Evolutionary conservation across 2,329 filamentous ascomycete species (phyloP).

Genomic region (Colletotrichum aenigma): DNA sequence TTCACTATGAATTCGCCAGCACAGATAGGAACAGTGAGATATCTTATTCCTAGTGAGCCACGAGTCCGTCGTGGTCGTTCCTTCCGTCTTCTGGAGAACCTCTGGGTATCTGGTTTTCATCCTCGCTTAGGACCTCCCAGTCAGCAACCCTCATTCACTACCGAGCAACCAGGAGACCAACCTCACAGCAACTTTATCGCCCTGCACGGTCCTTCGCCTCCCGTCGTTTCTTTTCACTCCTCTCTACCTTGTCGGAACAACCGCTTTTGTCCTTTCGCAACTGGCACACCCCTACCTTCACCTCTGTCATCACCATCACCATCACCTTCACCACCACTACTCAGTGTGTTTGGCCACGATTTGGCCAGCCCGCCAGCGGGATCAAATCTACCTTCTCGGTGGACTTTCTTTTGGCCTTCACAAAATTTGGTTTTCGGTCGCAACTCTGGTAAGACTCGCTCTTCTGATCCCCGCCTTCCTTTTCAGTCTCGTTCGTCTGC

Average conservation of each 20-base stretch:
- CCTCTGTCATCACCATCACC: neutral
- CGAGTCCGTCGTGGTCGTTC: neutral
- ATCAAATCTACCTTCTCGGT: neutral
- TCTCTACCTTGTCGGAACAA: neutral
- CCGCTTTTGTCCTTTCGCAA: neutral
- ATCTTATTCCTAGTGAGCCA: neutral
- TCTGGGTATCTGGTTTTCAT: neutral
- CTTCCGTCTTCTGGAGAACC: neutral
- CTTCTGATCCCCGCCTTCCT: neutral
- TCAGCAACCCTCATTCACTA: neutral
- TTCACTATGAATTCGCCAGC: neutral
- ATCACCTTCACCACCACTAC: neutral
- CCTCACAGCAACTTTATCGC: neutral
- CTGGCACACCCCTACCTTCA: neutral
- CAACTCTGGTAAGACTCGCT: neutral
- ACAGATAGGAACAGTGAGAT: neutral
- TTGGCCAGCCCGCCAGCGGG: neutral
- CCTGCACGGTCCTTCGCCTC: neutral
- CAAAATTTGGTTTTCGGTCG: neutral
- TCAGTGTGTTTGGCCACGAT: neutral
- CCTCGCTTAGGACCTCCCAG: neutral
- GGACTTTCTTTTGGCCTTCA: neutral
- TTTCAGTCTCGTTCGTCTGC: neutral
- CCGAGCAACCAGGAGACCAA: neutral
- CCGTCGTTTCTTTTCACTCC: neutral